Conservation (phyloP, 2,329 filamentous ascomycete species). For the Arthrobotrys megalospora region DNA sequence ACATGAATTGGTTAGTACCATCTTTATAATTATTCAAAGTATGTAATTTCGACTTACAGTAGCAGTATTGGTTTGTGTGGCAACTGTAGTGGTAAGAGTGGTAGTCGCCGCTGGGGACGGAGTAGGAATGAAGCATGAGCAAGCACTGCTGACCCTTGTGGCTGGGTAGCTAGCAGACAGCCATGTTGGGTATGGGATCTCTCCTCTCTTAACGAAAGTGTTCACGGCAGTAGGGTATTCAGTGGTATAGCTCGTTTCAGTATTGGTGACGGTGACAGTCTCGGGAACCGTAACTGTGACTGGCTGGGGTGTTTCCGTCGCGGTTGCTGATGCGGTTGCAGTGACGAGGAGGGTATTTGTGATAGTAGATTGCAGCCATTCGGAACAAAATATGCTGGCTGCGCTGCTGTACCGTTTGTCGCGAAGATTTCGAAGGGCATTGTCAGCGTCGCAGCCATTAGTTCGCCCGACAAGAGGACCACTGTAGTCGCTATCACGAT, state of each 20-base stretch:
- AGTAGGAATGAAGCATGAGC: slow-evolving; percentile 8
- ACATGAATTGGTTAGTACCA: background rate
- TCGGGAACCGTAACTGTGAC: background rate
- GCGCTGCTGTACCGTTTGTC: slow-evolving; percentile 37
- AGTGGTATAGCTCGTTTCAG: background rate
- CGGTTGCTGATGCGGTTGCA: background rate
- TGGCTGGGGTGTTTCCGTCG: slow-evolving; percentile 8
- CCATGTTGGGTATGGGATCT: slow-evolving; percentile 25
- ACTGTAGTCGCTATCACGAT: background rate
- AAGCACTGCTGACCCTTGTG: slow-evolving; percentile 1
- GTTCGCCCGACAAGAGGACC: slow-evolving; percentile 8
- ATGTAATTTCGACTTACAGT: slow-evolving; percentile 7
- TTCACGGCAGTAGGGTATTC: slow-evolving; percentile 22
- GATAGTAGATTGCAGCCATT: slow-evolving; percentile 26
- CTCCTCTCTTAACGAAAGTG: slow-evolving; percentile 23
- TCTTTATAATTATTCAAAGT: background rate
- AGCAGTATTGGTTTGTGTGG: slow-evolving; percentile 1
- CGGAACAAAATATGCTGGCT: slow-evolving; percentile 26
- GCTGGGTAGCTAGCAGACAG: background rate
- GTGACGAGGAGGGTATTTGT: slow-evolving; percentile 5
- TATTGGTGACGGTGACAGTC: slow-evolving; percentile 11
- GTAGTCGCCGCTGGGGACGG: background rate
- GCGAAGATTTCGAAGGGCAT: slow-evolving; percentile 27
- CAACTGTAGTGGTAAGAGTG: slow-evolving; percentile 8
- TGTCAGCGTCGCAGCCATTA: slow-evolving; percentile 27